Base-by-base conservation (phyloP, 495 filamentous ascomycete genomes). In the Penicillium desertorum region DNA sequence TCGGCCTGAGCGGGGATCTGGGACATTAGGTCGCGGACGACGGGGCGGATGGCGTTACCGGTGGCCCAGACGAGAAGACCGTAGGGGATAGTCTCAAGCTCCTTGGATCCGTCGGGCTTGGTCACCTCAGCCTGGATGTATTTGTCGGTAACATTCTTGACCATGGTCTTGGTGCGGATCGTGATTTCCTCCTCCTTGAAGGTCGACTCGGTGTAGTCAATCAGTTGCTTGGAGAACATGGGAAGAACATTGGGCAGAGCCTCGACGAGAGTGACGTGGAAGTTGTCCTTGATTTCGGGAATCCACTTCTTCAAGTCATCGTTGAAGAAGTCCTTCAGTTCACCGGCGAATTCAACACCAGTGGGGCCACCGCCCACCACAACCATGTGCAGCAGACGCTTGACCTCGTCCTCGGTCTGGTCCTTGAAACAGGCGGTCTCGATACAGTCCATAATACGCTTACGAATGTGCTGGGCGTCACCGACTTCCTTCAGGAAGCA, bases 351-450 rank as follows among this genome's bases (percentile, higher is more conserved):
- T 73, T 98, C 94, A 48, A 98, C 95, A 76, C 94, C 94, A 53
- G 94, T 98, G 23, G 94, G 94, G 62, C 94, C 94, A 76, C 94
- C 94, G 66, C 94, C 94, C 51, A 99, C 94, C 23, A 99, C 95
- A 58, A 98, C 94, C 93, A 97, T 98, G 80, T 98, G 95, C 69
- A 99, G 79, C 55, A 99, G 86, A 58, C 94, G 92, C 74, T 95
- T 87, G 64, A 92, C 78, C 76, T 99, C 94, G 61, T 96, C 90
- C 8, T 79, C 79, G n/a, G 82, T 80, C 77, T 98, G 95, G 65
- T 92, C 92, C 84, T 97, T 98, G 87, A 99, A 98, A 69, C 88
- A 91, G 42, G 94, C 93, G 12, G 92, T 97, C 78, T 99, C 94
- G 59, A 96, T 89, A 70, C 95, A 98, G 79, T 99, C 95, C 94